phyloP scores from a whole-genome alignment of 2,329 filamentous ascomycete genomes.

The Chrysoporthe puriensis region DNA sequence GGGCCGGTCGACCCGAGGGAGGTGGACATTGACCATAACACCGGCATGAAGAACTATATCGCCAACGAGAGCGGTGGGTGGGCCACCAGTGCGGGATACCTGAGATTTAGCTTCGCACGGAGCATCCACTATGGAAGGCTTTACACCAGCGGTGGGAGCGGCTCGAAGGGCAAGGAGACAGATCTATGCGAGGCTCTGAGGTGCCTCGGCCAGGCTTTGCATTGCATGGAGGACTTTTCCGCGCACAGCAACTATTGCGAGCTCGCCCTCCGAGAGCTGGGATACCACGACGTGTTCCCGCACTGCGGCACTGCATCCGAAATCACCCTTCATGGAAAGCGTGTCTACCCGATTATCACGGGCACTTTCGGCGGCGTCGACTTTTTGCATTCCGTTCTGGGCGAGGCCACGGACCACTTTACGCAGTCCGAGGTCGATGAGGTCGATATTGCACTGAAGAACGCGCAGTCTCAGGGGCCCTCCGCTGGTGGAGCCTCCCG shows the following conservation, averaged over 20 bases:
- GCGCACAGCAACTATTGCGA: conserved; percentile 87
- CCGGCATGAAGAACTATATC: conserved; percentile 99
- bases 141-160: conserved; percentile 68
- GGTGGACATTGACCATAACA: conserved; percentile 72
- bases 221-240: conserved; percentile 78
- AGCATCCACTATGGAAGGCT: conserved; percentile 78
- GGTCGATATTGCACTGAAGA: conserved; percentile 73
- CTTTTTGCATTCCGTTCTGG: conserved; percentile 77
- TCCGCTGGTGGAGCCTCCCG: conserved; percentile 37
- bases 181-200: conserved; percentile 81
- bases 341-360: conserved; percentile 75
- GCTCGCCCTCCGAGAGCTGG: conserved; percentile 73
- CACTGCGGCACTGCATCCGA: conserved; percentile 71
- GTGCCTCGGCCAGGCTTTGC: conserved; percentile 75
- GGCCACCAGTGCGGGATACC: conserved; percentile 87
- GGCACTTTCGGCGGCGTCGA: conserved; percentile 79
- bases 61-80: conserved; percentile 85
- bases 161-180: conserved; percentile 68
- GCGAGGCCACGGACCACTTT: conserved; percentile 82
- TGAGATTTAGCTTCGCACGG: conserved; percentile 74
- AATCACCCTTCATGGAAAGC: conserved; percentile 67
- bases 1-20: conserved; percentile 75
- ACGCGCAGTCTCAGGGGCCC: conserved; percentile 53
- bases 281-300: conserved; percentile 69
- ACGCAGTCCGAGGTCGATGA: conserved; percentile 85